These are phyloP conservation scores for Solanum etuberosum DNA, from an alignment of 257 asterid species.

Conservation along the genomic window DNA sequence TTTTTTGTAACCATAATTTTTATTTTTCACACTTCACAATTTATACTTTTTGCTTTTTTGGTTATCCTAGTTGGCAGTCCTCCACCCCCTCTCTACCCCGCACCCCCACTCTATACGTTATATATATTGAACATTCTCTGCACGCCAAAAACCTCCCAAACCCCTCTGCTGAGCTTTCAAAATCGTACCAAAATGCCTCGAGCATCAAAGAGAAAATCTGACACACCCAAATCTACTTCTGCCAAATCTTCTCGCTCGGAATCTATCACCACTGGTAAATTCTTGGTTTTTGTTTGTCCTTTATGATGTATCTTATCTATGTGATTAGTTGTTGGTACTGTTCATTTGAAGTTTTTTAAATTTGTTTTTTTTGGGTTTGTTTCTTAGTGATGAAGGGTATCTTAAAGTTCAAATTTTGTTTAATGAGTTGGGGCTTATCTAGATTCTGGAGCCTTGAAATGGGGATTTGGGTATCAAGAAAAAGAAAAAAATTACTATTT, in stretches of 20 bases:
- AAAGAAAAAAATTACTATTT: not conserved
- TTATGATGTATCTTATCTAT: not conserved
- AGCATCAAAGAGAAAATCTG: conserved; percentile 66
- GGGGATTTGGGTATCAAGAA: not conserved
- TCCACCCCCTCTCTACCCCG: not conserved
- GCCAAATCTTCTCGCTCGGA: conserved; percentile 37
- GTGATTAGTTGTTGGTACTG: not conserved
- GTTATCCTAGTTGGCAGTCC: not conserved
- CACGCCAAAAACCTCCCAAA: not conserved
- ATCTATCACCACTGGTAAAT: conserved; percentile 45
- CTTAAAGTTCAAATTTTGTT: not conserved
- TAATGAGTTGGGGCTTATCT: not conserved
- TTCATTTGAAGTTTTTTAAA: not conserved
- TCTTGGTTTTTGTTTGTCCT: not conserved
- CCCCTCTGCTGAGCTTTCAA: not conserved
- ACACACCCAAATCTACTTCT: conserved; percentile 25
- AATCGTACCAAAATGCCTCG: conserved; percentile 36
- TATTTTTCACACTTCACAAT: not conserved
- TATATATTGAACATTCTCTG: conserved; percentile 7
- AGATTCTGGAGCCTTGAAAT: not conserved
- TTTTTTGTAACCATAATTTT: not conserved
- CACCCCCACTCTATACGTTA: not conserved
- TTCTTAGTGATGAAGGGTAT: not conserved
- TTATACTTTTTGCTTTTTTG: not conserved
- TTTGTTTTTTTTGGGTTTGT: not conserved